Base-by-base conservation (phyloP, 306 rosid genomes). In the Morella rubra region DNA sequence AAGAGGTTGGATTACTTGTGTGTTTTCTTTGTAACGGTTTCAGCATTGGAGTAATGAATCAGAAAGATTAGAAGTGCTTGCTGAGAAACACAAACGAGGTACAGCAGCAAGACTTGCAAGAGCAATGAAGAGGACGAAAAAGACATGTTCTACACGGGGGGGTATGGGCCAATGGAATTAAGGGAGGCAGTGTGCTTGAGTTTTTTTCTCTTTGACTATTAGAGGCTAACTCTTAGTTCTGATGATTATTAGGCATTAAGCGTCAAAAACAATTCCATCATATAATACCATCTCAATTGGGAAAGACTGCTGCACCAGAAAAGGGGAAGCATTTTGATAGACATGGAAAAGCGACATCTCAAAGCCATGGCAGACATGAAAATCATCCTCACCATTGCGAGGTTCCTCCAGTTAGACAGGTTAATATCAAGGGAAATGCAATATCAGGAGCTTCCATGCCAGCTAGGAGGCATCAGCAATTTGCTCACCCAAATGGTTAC, bases 21-120 rank as follows among this genome's bases (percentile, higher is more conserved):
- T 81, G 76, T 84, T 71, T 61, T 60, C 49, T 73, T 16, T 24
- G 40, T 42, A 62, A 10, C 24, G 67, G 62, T 78, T 81, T 53
- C 82, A 93, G 98, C 46, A n/a, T 82, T 93, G 96, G 96, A 85
- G 75, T 77, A 46, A 87, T 72, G 96, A 93, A 89, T 85, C 91
- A 68, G 86, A 87, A 77, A 85, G 97, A 85, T 66, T 77, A 19
- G 69, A 69, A 77, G 96, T 90, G 75, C 90, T 93, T 69, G 81
- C 83, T 56, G 96, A 93, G 90, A 90, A 93, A 84, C 96, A 93
- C 83, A 76, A 18, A 84, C 81, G 93, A 18, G 94, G 98, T 74
- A 89, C 81, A 40, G 96, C 82, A 61, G 96, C 97, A 1, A 88
- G 97, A 80, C 77, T 19, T 68, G 81, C 71, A 62, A 89, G 87